Conservation (phyloP, 345 rosid genomes). For the Brassica rapa region DNA sequence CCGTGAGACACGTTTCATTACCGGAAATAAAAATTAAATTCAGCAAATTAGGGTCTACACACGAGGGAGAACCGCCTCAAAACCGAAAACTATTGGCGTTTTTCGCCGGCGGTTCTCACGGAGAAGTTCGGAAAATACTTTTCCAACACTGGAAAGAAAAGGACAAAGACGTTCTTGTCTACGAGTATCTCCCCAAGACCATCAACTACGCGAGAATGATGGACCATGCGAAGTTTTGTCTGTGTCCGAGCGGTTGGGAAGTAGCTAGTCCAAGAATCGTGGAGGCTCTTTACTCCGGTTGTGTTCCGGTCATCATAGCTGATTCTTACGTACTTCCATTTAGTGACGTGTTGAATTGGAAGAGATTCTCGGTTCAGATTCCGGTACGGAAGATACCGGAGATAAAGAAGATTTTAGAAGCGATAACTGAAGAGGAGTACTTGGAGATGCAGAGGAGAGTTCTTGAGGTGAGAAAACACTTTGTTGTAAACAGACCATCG, state of each 20-base stretch:
- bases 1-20: conserved; percentile 62
- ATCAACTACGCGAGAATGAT: conserved; percentile 48
- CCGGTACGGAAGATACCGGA: conserved; percentile 45
- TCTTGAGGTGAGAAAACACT: conserved; percentile 51
- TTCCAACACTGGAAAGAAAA: conserved; percentile 66
- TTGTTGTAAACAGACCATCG: conserved; percentile 55
- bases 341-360: conserved; percentile 68
- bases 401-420: conserved; percentile 52
- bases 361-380: conserved; percentile 47
- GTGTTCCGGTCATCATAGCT: conserved; percentile 62
- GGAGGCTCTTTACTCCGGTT: conserved; percentile 52
- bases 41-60: conserved; percentile 28
- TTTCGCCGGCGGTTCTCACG: conserved; percentile 71
- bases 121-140: conserved; percentile 50
- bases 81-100: conserved; percentile 60
- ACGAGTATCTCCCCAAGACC: conserved; percentile 47
- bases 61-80: conserved; percentile 17
- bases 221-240: conserved; percentile 52
- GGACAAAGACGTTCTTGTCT: conserved; percentile 56
- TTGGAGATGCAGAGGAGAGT: conserved; percentile 47
- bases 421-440: conserved; percentile 39
- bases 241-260: conserved; percentile 72
- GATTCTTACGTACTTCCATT: conserved; percentile 54
- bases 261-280: conserved; percentile 72
- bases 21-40: conserved; percentile 50